Evolutionary conservation across 2,329 filamentous ascomycete species (phyloP), one percentile per base, ranked within the genome.

Genomic region (Neophaeococcomyces mojaviensis): DNA sequence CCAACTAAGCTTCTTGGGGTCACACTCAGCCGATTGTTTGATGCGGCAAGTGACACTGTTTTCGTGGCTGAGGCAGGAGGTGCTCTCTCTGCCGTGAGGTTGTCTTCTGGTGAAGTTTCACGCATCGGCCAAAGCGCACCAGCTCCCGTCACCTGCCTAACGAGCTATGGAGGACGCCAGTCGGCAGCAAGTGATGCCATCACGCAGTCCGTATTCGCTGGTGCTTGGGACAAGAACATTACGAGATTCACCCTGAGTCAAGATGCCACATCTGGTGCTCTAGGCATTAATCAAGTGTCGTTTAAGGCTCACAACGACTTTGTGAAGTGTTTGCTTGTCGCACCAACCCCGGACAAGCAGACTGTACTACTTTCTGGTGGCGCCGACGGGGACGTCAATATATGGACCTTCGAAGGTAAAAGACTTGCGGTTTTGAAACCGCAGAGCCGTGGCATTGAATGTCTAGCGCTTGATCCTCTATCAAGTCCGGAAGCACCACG

Each of bases 191-290:
- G 84, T 55, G 66, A 94, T 22, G 79, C 84, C 13, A 71, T 87
- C 30, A 81, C 79, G 12, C 63, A 70, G 3, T 68, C 68, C 20
- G 61, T 96, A 9, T 96, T 88, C 64, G 88, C 88, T 19, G 90
- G 89, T 28, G 92, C 83, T 49, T 98, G 92, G 92, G 90, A 98
- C 68, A 95, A 94, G 68, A 76, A 79, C 16, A 77, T 97, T 48
- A 95, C 88, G 82, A 85, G 84, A 26, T 96, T 88, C 85, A 75
- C 86, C 57, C 78, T 78, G 16, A 30, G 10, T 30, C 22, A 28
- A 18, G 15, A 19, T 16, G 31, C 20, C 19, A 16, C 39, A 24
- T 36, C 42, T 19, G 72, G 70, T 35, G 63, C 70, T 24, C 73
- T 77, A 12, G 28, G 48, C 9, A 45, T 45, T 31, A 43, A 42